Base-by-base conservation (phyloP, 2,329 filamentous ascomycete genomes). In the Dothideomycetes sp. region DNA sequence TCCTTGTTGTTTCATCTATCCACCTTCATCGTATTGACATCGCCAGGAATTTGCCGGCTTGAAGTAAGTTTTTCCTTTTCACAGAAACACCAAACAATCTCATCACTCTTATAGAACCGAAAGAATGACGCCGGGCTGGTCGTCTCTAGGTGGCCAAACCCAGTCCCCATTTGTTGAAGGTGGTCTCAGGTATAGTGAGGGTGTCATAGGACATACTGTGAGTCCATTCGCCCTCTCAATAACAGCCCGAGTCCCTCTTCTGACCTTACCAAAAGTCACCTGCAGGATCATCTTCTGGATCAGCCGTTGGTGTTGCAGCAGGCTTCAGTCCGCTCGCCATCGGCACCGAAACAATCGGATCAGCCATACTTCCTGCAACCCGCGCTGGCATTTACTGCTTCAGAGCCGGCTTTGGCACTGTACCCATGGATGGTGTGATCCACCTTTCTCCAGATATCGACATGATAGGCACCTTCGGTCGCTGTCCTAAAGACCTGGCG, bases 311-410 rank as follows among this genome's bases (percentile, higher is more conserved):
- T 4, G 79, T 86, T 0, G 70, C 71, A 3, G 72, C 73, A 3
- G 83, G 84, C 47, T 58, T 73, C 2, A 65, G 76, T 17, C 63
- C 75, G 0, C 80, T 84, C 52, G 66, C 78, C 0, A 55, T 87
- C 0, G 84, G 82, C 1, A 86, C 81, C 0, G 83, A 87, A 60
- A 86, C 81, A 0, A 81, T 86, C 52, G 81, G 64, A 1, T 63
- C 58, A 39, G 69, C 87, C 12, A 83, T 85, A 51, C 79, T 75
- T 53, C 83, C 83, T 1, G 80, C 82, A 1, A 12, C 22, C 7
- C 7, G 22, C 7, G 22, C 22, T 27, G 22, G 22, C 22, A 7
- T 27, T 7, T 27, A 27, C 12, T 7, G 7, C 22, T 27, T 27
- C 7, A 27, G 12, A 12, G 7, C 22, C 12, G 22, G 7, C 12